Evolutionary conservation across 2,329 filamentous ascomycete genomes (phyloP), one percentile per base, ranked within the genome.

Genomic region (Fusarium veterinarium): DNA sequence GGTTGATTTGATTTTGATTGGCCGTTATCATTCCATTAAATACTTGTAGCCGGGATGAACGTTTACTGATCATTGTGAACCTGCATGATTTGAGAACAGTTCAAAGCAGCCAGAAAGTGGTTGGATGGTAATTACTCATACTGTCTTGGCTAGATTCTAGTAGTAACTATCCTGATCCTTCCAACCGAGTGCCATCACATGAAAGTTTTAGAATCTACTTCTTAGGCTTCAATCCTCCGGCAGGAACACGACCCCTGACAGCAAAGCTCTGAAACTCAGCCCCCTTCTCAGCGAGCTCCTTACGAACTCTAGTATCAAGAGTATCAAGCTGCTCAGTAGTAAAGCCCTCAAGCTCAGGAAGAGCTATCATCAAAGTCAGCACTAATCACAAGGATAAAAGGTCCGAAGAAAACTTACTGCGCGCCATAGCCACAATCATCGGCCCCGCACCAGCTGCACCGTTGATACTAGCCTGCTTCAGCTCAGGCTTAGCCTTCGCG

Each of bases 351-450:
- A 60, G 11, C 10, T 60, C 57, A 7, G 57, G 44, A 19, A 60
- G 57, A 11, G 57, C 44, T 52, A 33, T 41, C 3, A 49, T 17
- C 5, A 17, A 16, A 16, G 12, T 60, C 14, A 60, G 57, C n/a
- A 28, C n/a, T 20, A 20, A 49, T 46, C 20, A 12, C 9, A 33
- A 30, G 19, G n/a, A 12, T 31, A 30, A 37, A 46, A 14, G 14
- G 7, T 28, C 20, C 25, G 25, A 28, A 9, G 5, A 17, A 52
- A 25, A 41, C 57, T 60, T 52, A 60, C 57, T 60, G 23, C 57
- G 44, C 31, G 57, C 57, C 57, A 60, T 60, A 37, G 57, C 57
- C 30, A 60, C 45, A 33, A 60, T 60, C 57, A 60, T 60, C 17
- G 57, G 57, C 19, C 57, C 57, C 9, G 57, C 57, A 19, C 57